Evolutionary conservation across 176 grass and related monocot genomes (phyloP).

Genomic region (Otatea glauca): DNA sequence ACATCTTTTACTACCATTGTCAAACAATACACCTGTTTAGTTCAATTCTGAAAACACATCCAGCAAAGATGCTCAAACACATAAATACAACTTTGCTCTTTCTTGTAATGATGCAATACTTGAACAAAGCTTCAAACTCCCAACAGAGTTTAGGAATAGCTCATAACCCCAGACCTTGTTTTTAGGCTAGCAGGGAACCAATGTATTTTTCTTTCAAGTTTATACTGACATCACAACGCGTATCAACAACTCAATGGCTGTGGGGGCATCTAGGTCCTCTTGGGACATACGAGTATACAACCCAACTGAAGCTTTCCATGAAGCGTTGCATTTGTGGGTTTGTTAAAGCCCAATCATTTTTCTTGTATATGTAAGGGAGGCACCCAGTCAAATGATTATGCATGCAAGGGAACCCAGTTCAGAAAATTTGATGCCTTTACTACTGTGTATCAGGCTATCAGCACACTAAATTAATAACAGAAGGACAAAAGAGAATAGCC

Average conservation of each 20-base stretch:
- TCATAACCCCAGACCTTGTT: background rate
- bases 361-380: background rate
- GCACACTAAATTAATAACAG: constrained; percentile 12
- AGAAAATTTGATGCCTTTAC: background rate
- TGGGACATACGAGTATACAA: background rate
- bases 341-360: background rate
- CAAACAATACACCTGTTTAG: background rate
- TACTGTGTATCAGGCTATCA: constrained; percentile 6
- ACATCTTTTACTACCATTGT: background rate
- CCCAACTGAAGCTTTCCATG: background rate
- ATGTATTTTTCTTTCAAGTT: constrained; percentile 20
- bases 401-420: background rate
- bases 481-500: background rate
- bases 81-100: background rate
- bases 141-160: background rate
- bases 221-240: constrained; percentile 4
- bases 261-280: background rate
- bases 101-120: background rate
- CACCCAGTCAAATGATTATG: background rate
- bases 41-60: constrained; percentile 14
- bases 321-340: background rate
- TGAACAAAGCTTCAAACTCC: constrained; percentile 19
- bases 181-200: background rate
- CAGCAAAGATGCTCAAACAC: background rate
- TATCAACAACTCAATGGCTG: background rate